Base-by-base conservation (phyloP, 768 basidiomycete genomes). In the Piloderma croceum region DNA sequence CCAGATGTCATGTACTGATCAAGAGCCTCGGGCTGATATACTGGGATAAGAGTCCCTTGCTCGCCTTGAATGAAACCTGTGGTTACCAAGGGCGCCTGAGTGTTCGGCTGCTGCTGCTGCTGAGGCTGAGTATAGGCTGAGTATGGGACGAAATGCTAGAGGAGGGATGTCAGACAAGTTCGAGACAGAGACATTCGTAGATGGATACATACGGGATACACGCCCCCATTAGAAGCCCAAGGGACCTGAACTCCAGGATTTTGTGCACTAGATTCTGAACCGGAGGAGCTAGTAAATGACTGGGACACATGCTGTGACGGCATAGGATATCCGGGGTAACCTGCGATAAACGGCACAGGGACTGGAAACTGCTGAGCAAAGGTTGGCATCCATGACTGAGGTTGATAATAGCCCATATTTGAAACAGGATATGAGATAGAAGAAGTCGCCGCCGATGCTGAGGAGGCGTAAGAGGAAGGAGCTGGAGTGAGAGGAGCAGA, bases 51-150 rank as follows among this genome's bases (percentile, higher is more conserved):
- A n/a, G 76, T 76, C 4, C 84, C 82, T 37, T 81, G 79, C 41
- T 83, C 80, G 40, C 79, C 77, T 45, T 84, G 81, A 39, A 83
- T 74, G 51, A 85, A 87, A 2, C 81, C 80, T 1, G 77, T 74
- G 2, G 83, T 77, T 32, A 72, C 63, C 9, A 83, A 61, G 13
- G 83, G 81, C 4, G 81, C 70, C 49, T 78, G 76, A 23, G 47
- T n/a, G 15, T 31, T 56, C 52, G 38, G 50, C 24, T 35, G 54
- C 24, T 4, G 45, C 22, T 4, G 39, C 38, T 12, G 32, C 36
- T 24, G 49, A 60, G 18, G 36, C 31, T 22, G 29, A 48, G 4
- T 56, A 43, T 65, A 62, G 19, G 62, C 48, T 13, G 74, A 64
- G 55, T 76, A 79, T 4, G 71, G 70, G 32, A 75, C 63, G 39